Base-by-base conservation (phyloP, 23 red algal species). In the Gracilaria gracilis region DNA sequence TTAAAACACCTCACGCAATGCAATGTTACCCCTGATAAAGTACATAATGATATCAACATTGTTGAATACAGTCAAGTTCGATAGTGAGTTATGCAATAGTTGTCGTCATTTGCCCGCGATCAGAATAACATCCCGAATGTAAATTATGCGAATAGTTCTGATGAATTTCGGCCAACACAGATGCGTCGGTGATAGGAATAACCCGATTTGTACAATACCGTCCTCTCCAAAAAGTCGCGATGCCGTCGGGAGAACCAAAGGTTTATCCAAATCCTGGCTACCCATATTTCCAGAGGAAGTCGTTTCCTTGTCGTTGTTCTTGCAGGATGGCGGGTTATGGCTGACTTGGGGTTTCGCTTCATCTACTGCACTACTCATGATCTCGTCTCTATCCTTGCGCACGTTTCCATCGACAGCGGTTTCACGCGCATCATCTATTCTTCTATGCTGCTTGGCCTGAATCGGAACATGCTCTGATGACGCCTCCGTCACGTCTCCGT, bases 11-110 rank as follows among this genome's bases (percentile, higher is more conserved):
- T 87, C 83, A 20, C 58, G 48, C 28, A 87, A 53, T 6, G 83
- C 64, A 70, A 66, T 48, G 48, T 71, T 71, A 13, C 73, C 85
- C 21, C 57, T 50, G 9, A 89, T 80, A 44, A 89, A 89, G 53
- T 79, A 89, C 71, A 58, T 57, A 66, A 89, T 65, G 48, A 89
- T 89, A 37, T 89, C 85, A 53, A 89, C 73, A 50, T 89, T 89
- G 70, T 89, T 89, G 32, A 61, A 77, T 1, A 89, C 19, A 53
- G 58, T 89, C 47, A 89, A 39, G 46, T 57, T 65, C 51, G 70
- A 80, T 9, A 89, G 71, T 58, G 85, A 67, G 34, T 48, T 64
- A n/a, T 38, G 49, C 39, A 9, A 65, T 64, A 38, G 46, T 57
- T n/a, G n/a, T 89, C 85, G 54, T 89, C 85, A 40, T 75, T 39